Base-by-base conservation (phyloP, 306 rosid species). In the Cicer pinnatifidum region DNA sequence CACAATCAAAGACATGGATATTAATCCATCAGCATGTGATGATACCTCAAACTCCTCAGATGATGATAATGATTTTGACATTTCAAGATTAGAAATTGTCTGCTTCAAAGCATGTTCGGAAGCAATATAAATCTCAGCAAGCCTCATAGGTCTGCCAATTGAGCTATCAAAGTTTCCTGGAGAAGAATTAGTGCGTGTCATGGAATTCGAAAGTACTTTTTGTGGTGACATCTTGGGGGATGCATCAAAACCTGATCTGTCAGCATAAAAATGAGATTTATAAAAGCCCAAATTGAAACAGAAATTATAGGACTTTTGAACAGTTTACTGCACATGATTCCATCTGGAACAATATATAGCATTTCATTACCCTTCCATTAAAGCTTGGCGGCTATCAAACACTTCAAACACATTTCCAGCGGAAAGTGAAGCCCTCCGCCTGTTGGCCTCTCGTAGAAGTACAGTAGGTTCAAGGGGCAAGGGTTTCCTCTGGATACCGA, bases 341-440 rank as follows among this genome's bases (percentile, higher is more conserved):
- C 10, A 83, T 73, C 44, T 9, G 35, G 67, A 63, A 46, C 61
- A 72, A 75, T 64, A 75, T 66, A 71, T 33, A 72, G 69, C 39
- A 82, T 77, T 90, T 61, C 72, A 82, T 85, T 88, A 88, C 97
- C 96, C 88, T 69, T 91, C 91, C 81, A 52, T 80, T 65, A 84
- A 79, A 79, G 67, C 72, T 66, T 81, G 91, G 76, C 80, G 88
- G 43, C 85, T 82, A 73, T 89, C 98, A 77, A 86, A 83, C 89
- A 89, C 81, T 82, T 94, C 99, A 67, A 79, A 60, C 78, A 80
- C 62, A 84, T 85, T 94, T 79, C 99, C 97, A 16, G 89, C 97
- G 53, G 99, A 94, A 81, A 94, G 97, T 50, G 97, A 91, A 79
- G 99, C 99, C 77, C 99, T 91, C 74, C 97, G 86, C 52, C 99